Evolutionary conservation across 257 asterid genomes (phyloP), one percentile per base, ranked within the genome.

Genomic region (Solanum arcanum): DNA sequence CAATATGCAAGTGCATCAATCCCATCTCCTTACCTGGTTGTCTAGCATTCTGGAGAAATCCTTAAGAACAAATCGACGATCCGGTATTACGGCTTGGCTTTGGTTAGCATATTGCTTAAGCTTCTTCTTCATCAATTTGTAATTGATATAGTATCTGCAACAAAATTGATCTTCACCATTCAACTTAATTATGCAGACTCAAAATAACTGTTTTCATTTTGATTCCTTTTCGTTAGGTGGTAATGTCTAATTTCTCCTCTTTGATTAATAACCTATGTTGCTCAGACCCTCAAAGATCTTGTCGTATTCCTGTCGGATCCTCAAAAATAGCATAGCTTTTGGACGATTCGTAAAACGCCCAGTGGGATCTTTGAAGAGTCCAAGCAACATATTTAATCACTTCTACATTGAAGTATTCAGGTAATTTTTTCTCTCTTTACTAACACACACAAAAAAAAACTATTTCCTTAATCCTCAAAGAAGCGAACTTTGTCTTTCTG

Each of bases 1-100:
- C 11, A 23, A 18, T 18, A 80, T 80, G 18, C 85, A 47, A 47
- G 18, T 80, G 29, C 68, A 47, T 47, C 44, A 29, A 3, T 47
- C 6, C 29, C 20, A 47, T 16, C 85, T 80, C 85, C 31, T 42
- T 68, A 95, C 99, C 99, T 96, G 99, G 90, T 72, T 86, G 91
- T 96, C 99, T 92, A 96, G 89, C 96, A 95, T 94, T 88, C 94
- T 92, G 31, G 99, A 95, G 94, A 96, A 96, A 92, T 96, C 99
- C 92, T 95, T 96, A 89, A 94, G 98, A 86, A 94, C 98, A 88
- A 91, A 90, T 47, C 95, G 92, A 12, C 94, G 95, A 41, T 93
- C 95, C 74, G 93, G 86, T 85, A 91, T 91, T 78, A 94, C 95
- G 66, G 88, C 87, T 92, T 94, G 92, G 86, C 92, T 94, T 89